Percentiles rank a stretch among this genome's conserved stretches.
These are phyloP conservation scores for Liriodendron chinense DNA, from an alignment of 164 flowering plant species.

Conservation along the genomic window DNA sequence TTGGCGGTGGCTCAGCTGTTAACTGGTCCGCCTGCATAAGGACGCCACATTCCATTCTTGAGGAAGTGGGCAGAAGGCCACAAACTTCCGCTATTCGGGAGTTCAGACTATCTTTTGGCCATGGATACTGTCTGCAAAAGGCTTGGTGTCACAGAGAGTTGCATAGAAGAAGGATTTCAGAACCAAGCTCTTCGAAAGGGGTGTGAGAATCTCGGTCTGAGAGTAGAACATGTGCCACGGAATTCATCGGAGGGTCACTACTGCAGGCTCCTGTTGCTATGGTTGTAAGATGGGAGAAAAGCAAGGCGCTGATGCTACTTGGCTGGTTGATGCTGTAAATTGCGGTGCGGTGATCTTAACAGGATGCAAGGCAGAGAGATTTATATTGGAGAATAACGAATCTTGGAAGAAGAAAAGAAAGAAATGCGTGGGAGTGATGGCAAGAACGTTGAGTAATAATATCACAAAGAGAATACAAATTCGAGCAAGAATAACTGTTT, in stretches of 20 bases:
- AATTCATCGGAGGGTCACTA: constrained; percentile 59
- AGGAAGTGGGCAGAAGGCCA: constrained; percentile 52
- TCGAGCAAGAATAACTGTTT: constrained; percentile 61
- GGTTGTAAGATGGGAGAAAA: constrained; percentile 68
- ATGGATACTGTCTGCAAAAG: constrained; percentile 64
- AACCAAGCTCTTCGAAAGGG: constrained; percentile 63
- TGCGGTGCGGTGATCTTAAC: constrained; percentile 68
- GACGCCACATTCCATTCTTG: constrained; percentile 46
- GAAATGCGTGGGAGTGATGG: constrained; percentile 63
- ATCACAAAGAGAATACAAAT: constrained; percentile 43
- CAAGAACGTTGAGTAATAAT: constrained; percentile 25
- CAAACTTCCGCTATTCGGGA: constrained; percentile 37
- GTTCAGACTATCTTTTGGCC: constrained; percentile 41
- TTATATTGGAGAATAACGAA: constrained; percentile 41
- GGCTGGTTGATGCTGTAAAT: constrained; percentile 76
- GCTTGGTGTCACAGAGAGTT: constrained; percentile 53
- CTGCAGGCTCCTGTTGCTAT: constrained; percentile 64
- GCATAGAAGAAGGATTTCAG: constrained; percentile 58
- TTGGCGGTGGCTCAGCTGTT: constrained; percentile 75
- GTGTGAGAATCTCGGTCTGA: constrained; percentile 57
- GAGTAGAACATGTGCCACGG: constrained; percentile 49
- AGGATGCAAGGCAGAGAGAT: constrained; percentile 64
- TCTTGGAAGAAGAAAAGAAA: constrained; percentile 14
- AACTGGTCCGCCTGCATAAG: constrained; percentile 78
- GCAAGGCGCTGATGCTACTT: constrained; percentile 60